Percentiles rank a stretch among this genome's conserved stretches.
These are phyloP conservation scores for Hemileccinum rubropunctum DNA, from an alignment of 768 basidiomycete genomes.

Conservation along the genomic window DNA sequence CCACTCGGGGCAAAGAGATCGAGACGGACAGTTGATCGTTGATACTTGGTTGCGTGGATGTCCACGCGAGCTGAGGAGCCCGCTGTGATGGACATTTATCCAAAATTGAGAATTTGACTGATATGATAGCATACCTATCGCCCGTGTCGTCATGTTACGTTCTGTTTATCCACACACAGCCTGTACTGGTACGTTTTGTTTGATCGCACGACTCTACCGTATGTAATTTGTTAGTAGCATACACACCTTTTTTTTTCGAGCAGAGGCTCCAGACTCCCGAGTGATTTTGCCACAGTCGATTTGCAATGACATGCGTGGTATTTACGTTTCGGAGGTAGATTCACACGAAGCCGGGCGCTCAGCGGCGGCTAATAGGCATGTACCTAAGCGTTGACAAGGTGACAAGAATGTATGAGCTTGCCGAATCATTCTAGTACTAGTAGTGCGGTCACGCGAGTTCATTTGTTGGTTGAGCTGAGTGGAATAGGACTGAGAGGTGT, in stretches of 20 bases:
- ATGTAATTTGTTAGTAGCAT: neutral
- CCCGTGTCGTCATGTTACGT: neutral
- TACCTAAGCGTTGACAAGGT: neutral
- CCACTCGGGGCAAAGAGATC: conserved; percentile 28
- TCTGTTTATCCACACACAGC: neutral
- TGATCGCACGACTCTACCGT: neutral
- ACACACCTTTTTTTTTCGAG: neutral
- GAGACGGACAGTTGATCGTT: conserved; percentile 17
- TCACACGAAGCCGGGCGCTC: neutral
- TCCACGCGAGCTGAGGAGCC: neutral
- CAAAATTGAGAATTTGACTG: neutral
- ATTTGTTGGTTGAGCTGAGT: neutral
- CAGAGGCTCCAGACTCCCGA: neutral
- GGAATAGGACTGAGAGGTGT: neutral
- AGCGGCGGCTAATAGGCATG: neutral
- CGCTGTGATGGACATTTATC: too few relatives aligned
- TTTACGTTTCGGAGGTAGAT: neutral
- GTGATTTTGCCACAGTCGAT: neutral
- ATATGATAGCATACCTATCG: neutral
- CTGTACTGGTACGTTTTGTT: too few relatives aligned
- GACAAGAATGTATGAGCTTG: neutral
- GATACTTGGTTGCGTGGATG: neutral
- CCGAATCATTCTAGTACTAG: too few relatives aligned
- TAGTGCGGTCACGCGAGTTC: neutral
- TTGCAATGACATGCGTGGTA: neutral